Evolutionary conservation across 2,329 filamentous ascomycete species (phyloP), one percentile per base, ranked within the genome.

Genomic region (Diaporthe ampelina): DNA sequence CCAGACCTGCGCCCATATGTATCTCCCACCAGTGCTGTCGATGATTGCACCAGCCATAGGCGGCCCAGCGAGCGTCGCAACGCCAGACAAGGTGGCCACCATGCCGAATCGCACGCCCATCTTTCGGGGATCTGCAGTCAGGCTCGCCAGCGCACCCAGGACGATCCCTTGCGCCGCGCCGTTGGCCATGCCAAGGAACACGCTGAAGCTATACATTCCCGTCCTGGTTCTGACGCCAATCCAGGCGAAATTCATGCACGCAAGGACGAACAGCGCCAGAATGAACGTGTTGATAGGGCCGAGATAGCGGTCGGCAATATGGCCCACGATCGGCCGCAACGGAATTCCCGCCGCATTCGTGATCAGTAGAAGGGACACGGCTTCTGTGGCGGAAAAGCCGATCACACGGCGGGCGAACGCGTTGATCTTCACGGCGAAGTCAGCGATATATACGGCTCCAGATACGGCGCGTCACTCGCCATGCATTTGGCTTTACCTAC

Each of bases 241-340:
- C 91, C 91, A 93, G 70, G 82, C 84, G 77, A 87, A 91, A 45
- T 90, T 81, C 74, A 90, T 82, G 19, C 88, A 79, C 1, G 85
- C 84, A 4, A 88, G 83, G 5, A 85, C 74, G 15, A 86, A 79
- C 3, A 83, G 84, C 67, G 87, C 85, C 0, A 88, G n/a, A 37
- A 90, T 85, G 35, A 90, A 84, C 1, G 86, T 85, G 77, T 92
- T 92, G 63, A 91, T 82, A 0, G 88, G 85, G 0, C 91, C 91
- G 3, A 88, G 81, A 70, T 81, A 77, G 74, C 76, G 82, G 79
- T 92, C 89, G 0, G 89, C 89, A 8, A 92, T 77, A 75, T 85
- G 86, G 17, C 87, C 87, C 0, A 88, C 86, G 0, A 91, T 76
- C 0, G 90, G 80, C 0, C 91, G 89, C n/a, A 86, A 85, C 0